phyloP scores from a whole-genome alignment of 2,329 filamentous ascomycete genomes.

The Bipolaris gigantea region DNA sequence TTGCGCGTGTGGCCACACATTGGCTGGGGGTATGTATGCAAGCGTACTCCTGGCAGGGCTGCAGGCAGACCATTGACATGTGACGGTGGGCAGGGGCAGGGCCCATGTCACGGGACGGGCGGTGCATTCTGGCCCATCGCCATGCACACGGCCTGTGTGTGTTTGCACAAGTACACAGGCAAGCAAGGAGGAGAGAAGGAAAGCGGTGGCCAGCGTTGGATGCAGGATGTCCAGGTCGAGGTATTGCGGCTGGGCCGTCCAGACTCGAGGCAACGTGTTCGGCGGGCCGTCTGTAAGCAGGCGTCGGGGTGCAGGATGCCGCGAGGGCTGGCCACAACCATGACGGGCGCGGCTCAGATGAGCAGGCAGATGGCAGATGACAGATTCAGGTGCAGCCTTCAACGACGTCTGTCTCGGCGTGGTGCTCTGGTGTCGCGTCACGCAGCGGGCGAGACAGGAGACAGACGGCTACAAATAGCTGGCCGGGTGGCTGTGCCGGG shows the following conservation, averaged over 20 bases:
- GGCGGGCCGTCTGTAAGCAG: conserved; percentile 29
- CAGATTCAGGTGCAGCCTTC: conserved; percentile 2
- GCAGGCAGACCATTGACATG: background rate
- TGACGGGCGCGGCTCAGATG: conserved; percentile 13
- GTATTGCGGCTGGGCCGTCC: background rate
- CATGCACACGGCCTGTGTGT: too few species aligned
- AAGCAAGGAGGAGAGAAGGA: background rate
- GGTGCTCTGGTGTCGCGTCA: conserved; percentile 15
- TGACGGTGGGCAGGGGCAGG: background rate
- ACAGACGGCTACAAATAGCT: conserved; percentile 13
- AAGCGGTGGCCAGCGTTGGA: conserved; percentile 13
- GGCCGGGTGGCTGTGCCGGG: conserved; percentile 2
- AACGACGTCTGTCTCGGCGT: conserved; percentile 4
- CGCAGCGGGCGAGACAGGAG: conserved; percentile 12
- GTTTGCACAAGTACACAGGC: too few species aligned
- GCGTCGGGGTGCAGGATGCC: background rate
- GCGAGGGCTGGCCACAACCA: background rate
- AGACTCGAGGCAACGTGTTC: background rate
- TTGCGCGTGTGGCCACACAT: background rate
- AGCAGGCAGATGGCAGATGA: conserved; percentile 18
- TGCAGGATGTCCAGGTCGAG: background rate
- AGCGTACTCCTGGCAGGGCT: background rate
- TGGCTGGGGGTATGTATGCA: too few species aligned
- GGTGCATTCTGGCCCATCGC: too few species aligned
- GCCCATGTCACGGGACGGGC: too few species aligned